Percentiles rank a stretch among this genome's conserved stretches.
Conservation (phyloP, 176 grass and related monocot genomes). For the Phoenix roebelenii region DNA sequence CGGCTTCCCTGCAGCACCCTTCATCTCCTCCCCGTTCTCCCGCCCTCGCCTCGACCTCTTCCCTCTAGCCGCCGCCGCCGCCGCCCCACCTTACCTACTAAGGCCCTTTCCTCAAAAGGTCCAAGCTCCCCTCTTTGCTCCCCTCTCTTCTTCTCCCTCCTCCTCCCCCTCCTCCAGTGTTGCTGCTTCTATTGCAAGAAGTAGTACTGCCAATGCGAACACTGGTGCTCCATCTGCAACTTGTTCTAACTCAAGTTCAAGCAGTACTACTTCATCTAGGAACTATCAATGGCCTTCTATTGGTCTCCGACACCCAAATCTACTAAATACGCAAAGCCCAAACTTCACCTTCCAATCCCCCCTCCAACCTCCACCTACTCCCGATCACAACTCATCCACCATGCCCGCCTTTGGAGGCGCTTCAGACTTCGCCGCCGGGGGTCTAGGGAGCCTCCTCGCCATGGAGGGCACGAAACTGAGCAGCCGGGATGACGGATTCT, state of each 20-base stretch:
- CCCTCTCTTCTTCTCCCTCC: neutral
- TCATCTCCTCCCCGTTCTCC: constrained; percentile 24
- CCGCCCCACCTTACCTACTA: constrained; percentile 20
- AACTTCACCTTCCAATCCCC: constrained; percentile 23
- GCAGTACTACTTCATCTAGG: constrained; percentile 19
- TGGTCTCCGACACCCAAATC: constrained; percentile 14
- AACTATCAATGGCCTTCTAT: neutral
- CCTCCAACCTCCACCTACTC: too few species aligned
- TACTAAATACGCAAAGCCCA: constrained; percentile 19
- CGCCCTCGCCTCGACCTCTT: constrained; percentile 45
- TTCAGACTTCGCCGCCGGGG: too few species aligned
- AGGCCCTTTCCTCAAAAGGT: constrained; percentile 28
- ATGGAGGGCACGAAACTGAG: too few species aligned
- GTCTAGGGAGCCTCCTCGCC: too few species aligned
- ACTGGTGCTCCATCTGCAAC: constrained; percentile 6
- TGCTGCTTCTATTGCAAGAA: constrained; percentile 29
- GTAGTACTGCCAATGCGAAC: neutral
- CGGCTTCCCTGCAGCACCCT: constrained; percentile 68
- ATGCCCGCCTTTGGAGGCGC: too few species aligned
- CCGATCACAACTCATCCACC: too few species aligned
- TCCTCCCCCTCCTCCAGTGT: constrained; percentile 16
- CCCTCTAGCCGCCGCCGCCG: constrained; percentile 1
- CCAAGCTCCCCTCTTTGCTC: constrained; percentile 1
- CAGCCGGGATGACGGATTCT: too few species aligned
- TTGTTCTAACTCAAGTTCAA: constrained; percentile 1